Conservation (phyloP, 371 early-diverging fungal species). For the Syncephalastrum contaminatum region DNA sequence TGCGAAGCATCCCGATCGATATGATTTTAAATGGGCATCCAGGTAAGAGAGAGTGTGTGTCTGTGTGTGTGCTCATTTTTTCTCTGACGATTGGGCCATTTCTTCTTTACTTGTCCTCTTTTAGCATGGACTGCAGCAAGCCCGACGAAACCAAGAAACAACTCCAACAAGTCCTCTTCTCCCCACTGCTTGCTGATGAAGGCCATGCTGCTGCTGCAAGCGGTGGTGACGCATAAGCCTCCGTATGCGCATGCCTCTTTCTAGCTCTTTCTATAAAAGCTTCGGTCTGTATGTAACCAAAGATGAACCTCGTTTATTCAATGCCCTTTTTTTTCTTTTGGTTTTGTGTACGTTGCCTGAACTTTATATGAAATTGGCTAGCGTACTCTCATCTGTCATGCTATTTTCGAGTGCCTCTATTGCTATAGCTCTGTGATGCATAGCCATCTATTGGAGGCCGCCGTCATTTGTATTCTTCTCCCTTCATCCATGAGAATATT, state of each 20-base stretch:
- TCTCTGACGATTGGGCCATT: not conserved
- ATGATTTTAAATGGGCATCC: conserved; percentile 8
- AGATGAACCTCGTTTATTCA: conserved; percentile 3
- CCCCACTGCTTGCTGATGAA: not conserved
- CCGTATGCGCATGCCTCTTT: no score
- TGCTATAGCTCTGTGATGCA: no score
- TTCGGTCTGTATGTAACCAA: not conserved
- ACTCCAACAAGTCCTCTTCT: conserved; percentile 1
- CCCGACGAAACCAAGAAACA: conserved; percentile 7
- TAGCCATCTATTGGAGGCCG: no score
- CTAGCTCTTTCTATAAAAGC: no score
- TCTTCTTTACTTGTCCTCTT: not conserved
- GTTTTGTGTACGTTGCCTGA: not conserved
- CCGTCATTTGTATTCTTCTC: no score
- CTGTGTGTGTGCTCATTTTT: not conserved
- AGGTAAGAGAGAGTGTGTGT: conserved; percentile 2
- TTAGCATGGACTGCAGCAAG: conserved; percentile 6
- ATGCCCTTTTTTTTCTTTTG: not conserved
- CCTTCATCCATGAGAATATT: no score
- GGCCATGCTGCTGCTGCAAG: no score
- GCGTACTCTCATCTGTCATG: not conserved
- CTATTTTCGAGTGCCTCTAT: not conserved
- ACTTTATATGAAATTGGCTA: not conserved
- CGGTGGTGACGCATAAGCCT: no score
- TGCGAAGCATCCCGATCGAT: conserved; percentile 13